Base-by-base conservation (phyloP, 2,329 filamentous ascomycete genomes). In the Scopulariopsis brevicaulis region DNA sequence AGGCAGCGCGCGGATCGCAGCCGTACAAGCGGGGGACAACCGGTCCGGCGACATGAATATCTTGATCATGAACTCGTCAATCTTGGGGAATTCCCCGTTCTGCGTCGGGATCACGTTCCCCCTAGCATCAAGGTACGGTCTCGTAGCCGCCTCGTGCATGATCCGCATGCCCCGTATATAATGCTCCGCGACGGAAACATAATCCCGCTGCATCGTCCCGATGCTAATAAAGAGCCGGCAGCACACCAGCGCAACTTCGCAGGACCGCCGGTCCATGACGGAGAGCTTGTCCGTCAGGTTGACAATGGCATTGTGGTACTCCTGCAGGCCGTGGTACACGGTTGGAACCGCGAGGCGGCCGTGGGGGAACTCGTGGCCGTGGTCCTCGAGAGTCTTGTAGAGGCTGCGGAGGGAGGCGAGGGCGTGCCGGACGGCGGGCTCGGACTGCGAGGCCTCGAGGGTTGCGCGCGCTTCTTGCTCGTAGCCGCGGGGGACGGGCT, bases 141-240 rank as follows among this genome's bases (percentile, higher is more conserved):
- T 69, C 60, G 69, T 69, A 15, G 68, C 68, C 55, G 71, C 67
- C 62, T 76, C 69, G 60, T 66, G 69, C 69, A 76, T 72, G 62
- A 77, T 76, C n/a, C 64, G 65, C 52, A 77, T 68, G 58, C 74
- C 74, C 57, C 61, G 70, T 62, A 74, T 66, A 24, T 76, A 70
- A 58, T 77, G 74, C 52, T 72, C 70, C 48, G 66, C 69, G 72
- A 76, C 74, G 43, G 72, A 68, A 60, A 65, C 59, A 43, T 70
- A 74, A 57, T 76, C 73, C 5, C 65, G 64, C 34, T 66, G 66
- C 56, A 72, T 69, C 65, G 77, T 73, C 62, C 77, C 74, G 58
- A 77, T 75, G 62, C 74, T 76, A 62, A 77, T 75, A 61, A 77
- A 71, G 48, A 76, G 63, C 61, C 76, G 73, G 62, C 75, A 77